Evolutionary conservation across 2,329 filamentous ascomycete species (phyloP).

Genomic region (Penicillium paneum): DNA sequence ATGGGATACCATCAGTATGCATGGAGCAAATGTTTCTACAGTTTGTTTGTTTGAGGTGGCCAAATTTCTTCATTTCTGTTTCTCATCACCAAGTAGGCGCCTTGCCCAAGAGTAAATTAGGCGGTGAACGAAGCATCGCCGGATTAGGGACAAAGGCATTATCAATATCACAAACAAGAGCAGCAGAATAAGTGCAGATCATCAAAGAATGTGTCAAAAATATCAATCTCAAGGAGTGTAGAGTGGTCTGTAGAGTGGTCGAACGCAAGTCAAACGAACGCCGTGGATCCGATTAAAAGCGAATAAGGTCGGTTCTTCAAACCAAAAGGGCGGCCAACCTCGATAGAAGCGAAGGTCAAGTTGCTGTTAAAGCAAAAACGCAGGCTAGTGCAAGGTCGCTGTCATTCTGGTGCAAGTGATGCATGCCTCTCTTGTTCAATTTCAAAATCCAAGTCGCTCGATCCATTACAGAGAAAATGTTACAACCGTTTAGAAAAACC

Average conservation of each 20-base stretch:
- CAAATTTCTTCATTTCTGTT: slow-evolving; percentile 43
- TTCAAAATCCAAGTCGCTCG: slow-evolving; percentile 33
- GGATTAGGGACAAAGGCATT: slow-evolving; percentile 8
- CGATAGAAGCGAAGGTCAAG: slow-evolving; percentile 40
- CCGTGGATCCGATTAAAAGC: slow-evolving; percentile 27
- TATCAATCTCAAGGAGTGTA: slow-evolving; percentile 17
- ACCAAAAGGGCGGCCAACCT: slow-evolving; percentile 50
- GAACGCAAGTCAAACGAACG: slow-evolving; percentile 31
- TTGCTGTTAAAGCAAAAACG: slow-evolving; percentile 26
- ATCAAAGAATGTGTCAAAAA: neutral
- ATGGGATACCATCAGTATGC: neutral
- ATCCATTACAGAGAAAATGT: slow-evolving; percentile 19
- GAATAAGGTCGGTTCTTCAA: slow-evolving; percentile 32
- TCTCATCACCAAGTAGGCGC: slow-evolving; percentile 33
- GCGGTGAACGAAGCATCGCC: neutral
- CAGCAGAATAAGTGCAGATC: slow-evolving; percentile 1
- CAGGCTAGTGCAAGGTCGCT: slow-evolving; percentile 23
- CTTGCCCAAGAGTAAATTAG: slow-evolving; percentile 15
- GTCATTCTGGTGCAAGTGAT: slow-evolving; percentile 36
- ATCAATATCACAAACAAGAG: slow-evolving; percentile 13
- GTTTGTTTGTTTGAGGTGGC: slow-evolving; percentile 38
- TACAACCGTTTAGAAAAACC: slow-evolving; percentile 48
- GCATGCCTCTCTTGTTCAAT: slow-evolving; percentile 9
- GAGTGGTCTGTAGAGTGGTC: slow-evolving; percentile 26
- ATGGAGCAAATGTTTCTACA: neutral